phyloP scores from a whole-genome alignment of 345 rosid genomes.

The sweet orange (Citrus sinensis) region DVS_A1.0 CM039163.1:22229001-22229500 shows the following conservation, averaged over 20 bases:
- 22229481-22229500: neutral
- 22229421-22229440: neutral
- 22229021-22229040: neutral
- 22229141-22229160: neutral
- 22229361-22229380: neutral
- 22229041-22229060: conserved; percentile 58
- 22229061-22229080: conserved; percentile 20
- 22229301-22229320: neutral
- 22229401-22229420: neutral
- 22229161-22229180: neutral
- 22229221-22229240: neutral
- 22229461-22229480: neutral
- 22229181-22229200: neutral
- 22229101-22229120: conserved; percentile 84
- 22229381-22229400: neutral
- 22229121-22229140: conserved; percentile 38
- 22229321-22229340: neutral
- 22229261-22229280: neutral
- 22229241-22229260: neutral
- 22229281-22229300: neutral
- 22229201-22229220: no score
- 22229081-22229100: conserved; percentile 42
- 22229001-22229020: accelerated
- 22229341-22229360: neutral
- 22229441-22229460: neutral